Conservation (phyloP, 768 basidiomycete genomes). For the Strobilomyces confusus region DNA sequence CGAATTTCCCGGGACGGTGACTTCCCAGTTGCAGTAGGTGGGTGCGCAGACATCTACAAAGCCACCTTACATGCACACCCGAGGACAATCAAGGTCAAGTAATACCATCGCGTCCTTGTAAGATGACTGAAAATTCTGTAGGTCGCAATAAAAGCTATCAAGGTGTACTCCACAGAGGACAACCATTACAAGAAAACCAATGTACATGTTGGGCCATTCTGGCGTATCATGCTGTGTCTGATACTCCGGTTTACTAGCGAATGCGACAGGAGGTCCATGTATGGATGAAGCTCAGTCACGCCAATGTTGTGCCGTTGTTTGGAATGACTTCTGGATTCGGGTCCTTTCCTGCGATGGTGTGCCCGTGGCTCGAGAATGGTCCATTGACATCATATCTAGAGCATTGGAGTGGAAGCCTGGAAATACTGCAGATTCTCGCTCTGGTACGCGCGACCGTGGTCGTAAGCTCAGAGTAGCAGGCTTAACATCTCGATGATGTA, state of each 20-base stretch:
- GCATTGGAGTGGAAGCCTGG: neutral
- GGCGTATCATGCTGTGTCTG: neutral
- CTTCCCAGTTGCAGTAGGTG: neutral
- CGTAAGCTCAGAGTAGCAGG: neutral
- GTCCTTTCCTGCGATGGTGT: conserved; percentile 1
- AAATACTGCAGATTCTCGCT: neutral
- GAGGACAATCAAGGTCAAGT: neutral
- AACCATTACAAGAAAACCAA: neutral
- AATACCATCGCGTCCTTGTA: neutral
- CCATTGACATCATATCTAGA: neutral
- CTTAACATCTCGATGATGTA: neutral
- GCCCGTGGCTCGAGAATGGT: conserved; percentile 1
- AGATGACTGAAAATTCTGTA: neutral
- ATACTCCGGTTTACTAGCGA: neutral
- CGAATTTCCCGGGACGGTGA: neutral
- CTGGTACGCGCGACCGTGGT: neutral
- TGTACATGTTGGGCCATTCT: neutral
- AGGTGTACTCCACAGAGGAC: neutral
- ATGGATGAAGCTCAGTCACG: conserved; percentile 6
- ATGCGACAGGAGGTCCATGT: conserved; percentile 1
- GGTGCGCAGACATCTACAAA: neutral
- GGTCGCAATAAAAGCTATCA: conserved; percentile 7
- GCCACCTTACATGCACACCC: neutral
- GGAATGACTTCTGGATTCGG: neutral
- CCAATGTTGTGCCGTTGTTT: neutral